These are phyloP conservation scores for Venturia carpophila DNA, from an alignment of 2,329 filamentous ascomycete genomes.

Conservation along the genomic window DNA sequence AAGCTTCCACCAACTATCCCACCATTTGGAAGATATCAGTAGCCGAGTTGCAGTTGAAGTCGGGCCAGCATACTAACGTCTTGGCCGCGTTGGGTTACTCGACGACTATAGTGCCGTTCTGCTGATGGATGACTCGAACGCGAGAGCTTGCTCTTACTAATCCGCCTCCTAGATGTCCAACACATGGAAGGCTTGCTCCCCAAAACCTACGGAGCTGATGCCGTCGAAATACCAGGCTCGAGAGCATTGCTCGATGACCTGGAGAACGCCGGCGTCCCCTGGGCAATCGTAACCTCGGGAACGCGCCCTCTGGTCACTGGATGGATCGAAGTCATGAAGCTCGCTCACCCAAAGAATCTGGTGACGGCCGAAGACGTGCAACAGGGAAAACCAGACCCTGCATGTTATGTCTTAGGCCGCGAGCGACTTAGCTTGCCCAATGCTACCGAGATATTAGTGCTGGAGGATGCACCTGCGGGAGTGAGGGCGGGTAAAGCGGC, in stretches of 20 bases:
- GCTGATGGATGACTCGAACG: not conserved
- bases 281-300: constrained; percentile 66
- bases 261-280: constrained; percentile 55
- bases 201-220: constrained; percentile 65
- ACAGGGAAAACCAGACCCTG: constrained; percentile 44
- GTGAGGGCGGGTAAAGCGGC: constrained; percentile 77
- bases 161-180: constrained; percentile 57
- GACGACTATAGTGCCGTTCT: not conserved
- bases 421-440: constrained; percentile 32
- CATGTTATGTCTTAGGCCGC: constrained; percentile 40
- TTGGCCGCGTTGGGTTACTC: not conserved
- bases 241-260: constrained; percentile 61
- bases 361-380: constrained; percentile 45
- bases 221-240: constrained; percentile 78
- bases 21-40: not conserved
- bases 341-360: constrained; percentile 39
- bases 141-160: constrained; percentile 9
- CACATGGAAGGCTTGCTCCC: constrained; percentile 73
- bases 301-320: constrained; percentile 41
- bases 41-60: not conserved
- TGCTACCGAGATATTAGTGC: constrained; percentile 54
- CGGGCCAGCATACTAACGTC: not conserved
- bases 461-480: constrained; percentile 85
- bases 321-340: constrained; percentile 43
- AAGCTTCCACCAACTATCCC: constrained; percentile 30